Conservation (phyloP, 345 rosid genomes). For the Combretum micranthum region DNA sequence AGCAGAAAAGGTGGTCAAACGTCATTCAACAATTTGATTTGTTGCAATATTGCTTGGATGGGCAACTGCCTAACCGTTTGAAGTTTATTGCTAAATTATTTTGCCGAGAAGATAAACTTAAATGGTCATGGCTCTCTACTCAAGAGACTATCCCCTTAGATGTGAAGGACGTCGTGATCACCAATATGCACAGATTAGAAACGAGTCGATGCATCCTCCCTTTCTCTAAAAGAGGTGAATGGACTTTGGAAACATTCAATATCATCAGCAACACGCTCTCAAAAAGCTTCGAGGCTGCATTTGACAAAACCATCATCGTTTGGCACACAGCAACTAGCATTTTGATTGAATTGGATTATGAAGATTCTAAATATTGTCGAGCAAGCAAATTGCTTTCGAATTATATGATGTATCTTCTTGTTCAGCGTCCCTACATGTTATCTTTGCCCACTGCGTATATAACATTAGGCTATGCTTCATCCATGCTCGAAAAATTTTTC, state of each 20-base stretch:
- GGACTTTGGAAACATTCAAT: not conserved
- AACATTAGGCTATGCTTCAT: constrained; percentile 1
- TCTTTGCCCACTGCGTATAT: not conserved
- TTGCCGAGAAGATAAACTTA: not conserved
- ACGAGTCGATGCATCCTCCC: not conserved
- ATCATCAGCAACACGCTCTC: not conserved
- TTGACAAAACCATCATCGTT: constrained; percentile 5
- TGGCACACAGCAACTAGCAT: constrained; percentile 11
- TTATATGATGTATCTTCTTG: constrained; percentile 11
- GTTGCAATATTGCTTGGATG: constrained; percentile 1
- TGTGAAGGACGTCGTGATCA: constrained; percentile 1
- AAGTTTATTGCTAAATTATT: not conserved
- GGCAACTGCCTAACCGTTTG: not conserved
- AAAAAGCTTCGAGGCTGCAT: not conserved
- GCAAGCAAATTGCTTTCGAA: constrained; percentile 1
- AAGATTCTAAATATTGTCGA: not conserved
- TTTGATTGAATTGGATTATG: not conserved
- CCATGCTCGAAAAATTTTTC: not conserved
- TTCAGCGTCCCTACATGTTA: constrained; percentile 4
- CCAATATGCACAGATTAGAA: not conserved
- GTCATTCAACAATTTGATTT: constrained; percentile 5
- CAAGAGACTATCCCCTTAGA: not conserved
- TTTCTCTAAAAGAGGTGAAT: not conserved
- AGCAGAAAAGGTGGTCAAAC: constrained; percentile 2
- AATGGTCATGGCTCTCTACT: not conserved